These are phyloP conservation scores for Sisymbrium irio DNA, from an alignment of 345 rosid genomes.

Conservation along the genomic window DNA sequence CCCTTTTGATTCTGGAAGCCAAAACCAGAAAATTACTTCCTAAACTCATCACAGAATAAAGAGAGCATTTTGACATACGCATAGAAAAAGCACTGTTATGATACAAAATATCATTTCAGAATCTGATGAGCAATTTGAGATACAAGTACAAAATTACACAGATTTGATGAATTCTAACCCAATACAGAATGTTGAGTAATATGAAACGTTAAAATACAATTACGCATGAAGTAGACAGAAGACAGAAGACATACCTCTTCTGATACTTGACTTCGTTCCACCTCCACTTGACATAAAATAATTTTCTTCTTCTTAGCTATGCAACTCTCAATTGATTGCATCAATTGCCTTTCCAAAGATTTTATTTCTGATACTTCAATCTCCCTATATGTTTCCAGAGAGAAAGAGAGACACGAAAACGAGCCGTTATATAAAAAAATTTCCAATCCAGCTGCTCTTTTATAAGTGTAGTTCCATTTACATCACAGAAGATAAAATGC, in stretches of 20 bases:
- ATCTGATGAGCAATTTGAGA: background rate
- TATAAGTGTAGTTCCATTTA: constrained; percentile 1
- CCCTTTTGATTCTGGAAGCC: constrained; percentile 63
- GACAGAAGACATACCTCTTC: constrained; percentile 57
- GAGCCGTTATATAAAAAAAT: background rate
- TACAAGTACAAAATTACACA: background rate
- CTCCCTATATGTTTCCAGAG: constrained; percentile 52
- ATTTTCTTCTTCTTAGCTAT: constrained; percentile 89
- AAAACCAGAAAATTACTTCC: constrained; percentile 22
- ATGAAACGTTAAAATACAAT: background rate
- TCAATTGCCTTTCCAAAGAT: constrained; percentile 84
- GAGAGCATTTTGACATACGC: background rate
- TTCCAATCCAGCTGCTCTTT: constrained; percentile 5
- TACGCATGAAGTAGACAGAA: constrained; percentile 21
- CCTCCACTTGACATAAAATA: constrained; percentile 79
- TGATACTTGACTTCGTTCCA: constrained; percentile 83
- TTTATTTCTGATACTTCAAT: constrained; percentile 88
- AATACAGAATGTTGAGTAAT: background rate
- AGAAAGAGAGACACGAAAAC: constrained; percentile 14
- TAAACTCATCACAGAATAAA: constrained; percentile 13
- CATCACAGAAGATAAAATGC: constrained; percentile 7
- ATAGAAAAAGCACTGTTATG: background rate
- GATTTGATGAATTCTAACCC: background rate
- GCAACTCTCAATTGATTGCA: constrained; percentile 95
- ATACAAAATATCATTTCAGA: background rate